phyloP scores from a whole-genome alignment of 352 stramenopile species.

The Pythium chondricola region DNA sequence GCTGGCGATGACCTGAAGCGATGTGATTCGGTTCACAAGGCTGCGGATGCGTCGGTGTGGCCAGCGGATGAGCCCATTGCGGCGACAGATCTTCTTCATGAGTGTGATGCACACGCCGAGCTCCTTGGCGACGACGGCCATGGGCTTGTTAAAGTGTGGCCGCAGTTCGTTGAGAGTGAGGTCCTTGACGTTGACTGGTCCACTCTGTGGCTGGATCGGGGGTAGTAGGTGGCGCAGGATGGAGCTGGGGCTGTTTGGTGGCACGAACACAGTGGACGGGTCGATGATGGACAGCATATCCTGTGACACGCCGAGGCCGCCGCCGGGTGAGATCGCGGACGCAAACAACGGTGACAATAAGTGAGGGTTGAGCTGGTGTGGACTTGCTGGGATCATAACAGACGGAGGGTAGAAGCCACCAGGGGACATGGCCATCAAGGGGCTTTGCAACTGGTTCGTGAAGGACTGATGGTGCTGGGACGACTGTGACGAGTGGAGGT shows the following conservation, averaged over 20 bases:
- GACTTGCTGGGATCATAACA: constrained; percentile 13
- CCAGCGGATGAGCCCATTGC: constrained; percentile 75
- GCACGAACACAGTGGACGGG: constrained; percentile 27
- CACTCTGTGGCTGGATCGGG: constrained; percentile 20
- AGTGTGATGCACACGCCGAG: constrained; percentile 81
- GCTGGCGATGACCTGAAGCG: constrained; percentile 55
- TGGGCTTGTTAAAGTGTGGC: constrained; percentile 81
- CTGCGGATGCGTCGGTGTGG: constrained; percentile 77
- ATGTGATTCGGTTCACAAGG: constrained; percentile 78
- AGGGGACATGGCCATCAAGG: constrained; percentile 12
- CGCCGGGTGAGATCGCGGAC: constrained; percentile 10
- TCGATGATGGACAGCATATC: constrained; percentile 46
- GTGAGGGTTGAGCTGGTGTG: constrained; percentile 13
- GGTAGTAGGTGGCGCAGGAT: constrained; percentile 42
- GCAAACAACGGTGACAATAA: constrained; percentile 18
- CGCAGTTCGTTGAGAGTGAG: constrained; percentile 77
- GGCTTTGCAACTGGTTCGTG: constrained; percentile 14
- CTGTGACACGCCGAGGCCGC: constrained; percentile 22
- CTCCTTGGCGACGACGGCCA: constrained; percentile 76
- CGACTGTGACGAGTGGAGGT: too few species aligned
- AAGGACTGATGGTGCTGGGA: constrained; percentile 31
- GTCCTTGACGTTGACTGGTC: constrained; percentile 53
- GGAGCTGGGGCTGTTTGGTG: constrained; percentile 29
- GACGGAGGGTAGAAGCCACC: constrained; percentile 30
- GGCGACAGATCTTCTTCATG: constrained; percentile 85